phyloP scores from a whole-genome alignment of 2,329 filamentous ascomycete genomes.

The Fusarium oligoseptatum region DNA sequence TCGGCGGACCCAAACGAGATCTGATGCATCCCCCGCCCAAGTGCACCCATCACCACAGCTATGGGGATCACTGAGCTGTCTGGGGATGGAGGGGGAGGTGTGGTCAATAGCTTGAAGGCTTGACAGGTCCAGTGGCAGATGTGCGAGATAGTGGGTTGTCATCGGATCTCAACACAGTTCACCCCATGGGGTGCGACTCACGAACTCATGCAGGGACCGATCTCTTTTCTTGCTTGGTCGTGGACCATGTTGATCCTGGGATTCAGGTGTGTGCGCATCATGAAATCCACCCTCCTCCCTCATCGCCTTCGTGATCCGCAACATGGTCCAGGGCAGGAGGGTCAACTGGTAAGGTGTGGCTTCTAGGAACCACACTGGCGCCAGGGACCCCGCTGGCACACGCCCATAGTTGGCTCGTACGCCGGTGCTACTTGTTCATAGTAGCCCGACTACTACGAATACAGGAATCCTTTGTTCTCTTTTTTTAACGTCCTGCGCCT shows the following conservation, averaged over 20 bases:
- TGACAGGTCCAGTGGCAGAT: slow-evolving; percentile 28
- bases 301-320: slow-evolving; percentile 36
- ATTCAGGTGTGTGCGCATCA: slow-evolving; percentile 13
- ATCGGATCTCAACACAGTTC: slow-evolving; percentile 13
- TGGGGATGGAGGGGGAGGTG: slow-evolving; percentile 13
- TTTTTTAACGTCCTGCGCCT: slow-evolving; percentile 12
- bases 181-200: slow-evolving; percentile 39
- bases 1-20: slow-evolving; percentile 23
- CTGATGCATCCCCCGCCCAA: slow-evolving; percentile 22
- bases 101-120: slow-evolving; percentile 6
- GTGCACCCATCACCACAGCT: slow-evolving; percentile 3
- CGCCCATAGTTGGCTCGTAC: slow-evolving; percentile 13
- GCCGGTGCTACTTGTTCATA: slow-evolving; percentile 17
- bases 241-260: neutral
- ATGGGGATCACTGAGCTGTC: slow-evolving; percentile 7
- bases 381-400: slow-evolving; percentile 19
- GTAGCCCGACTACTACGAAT: slow-evolving; percentile 7
- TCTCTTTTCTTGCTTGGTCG: slow-evolving; percentile 12
- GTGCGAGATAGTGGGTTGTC: slow-evolving; percentile 30
- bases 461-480: slow-evolving; percentile 24
- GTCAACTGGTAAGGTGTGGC: slow-evolving; percentile 26
- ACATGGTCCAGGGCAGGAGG: slow-evolving; percentile 24
- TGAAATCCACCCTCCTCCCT: slow-evolving; percentile 2
- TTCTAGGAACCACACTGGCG: slow-evolving; percentile 14
- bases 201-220: slow-evolving; percentile 44